Evolutionary conservation across 2,329 filamentous ascomycete species (phyloP).

Genomic region (Didymella keratinophila): DNA sequence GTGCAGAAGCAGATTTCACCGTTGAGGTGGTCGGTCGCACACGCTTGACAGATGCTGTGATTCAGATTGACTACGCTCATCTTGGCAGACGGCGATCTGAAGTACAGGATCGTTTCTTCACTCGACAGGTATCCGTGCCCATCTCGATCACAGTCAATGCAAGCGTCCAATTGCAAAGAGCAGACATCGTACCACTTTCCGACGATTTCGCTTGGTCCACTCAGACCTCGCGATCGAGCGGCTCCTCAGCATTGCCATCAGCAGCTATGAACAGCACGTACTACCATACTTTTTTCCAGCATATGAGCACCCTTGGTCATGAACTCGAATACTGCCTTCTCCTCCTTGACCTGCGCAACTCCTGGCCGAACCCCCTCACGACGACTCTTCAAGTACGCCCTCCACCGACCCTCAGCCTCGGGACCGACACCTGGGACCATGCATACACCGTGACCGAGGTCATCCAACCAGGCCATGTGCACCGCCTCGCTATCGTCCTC

Average conservation of each 20-base stretch:
- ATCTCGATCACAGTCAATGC: conserved; percentile 91
- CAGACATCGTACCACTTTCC: conserved; percentile 79
- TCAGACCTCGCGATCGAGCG: conserved; percentile 12
- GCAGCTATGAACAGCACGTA: conserved; percentile 45
- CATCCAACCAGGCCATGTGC: conserved; percentile 68
- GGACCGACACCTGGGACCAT: conserved; percentile 27
- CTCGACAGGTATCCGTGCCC: conserved; percentile 80
- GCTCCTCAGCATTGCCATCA: neutral
- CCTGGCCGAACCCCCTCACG: conserved; percentile 82
- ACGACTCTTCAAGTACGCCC: conserved; percentile 65
- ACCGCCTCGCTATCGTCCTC: conserved; percentile 77
- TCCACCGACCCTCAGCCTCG: conserved; percentile 3
- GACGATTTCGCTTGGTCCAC: conserved; percentile 72
- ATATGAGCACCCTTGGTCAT: conserved; percentile 53
- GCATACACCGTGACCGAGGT: conserved; percentile 50
- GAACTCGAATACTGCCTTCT: conserved; percentile 76
- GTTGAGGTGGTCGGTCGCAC: conserved; percentile 88
- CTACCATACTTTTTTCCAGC: conserved; percentile 57
- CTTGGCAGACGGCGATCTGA: conserved; percentile 75
- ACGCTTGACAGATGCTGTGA: conserved; percentile 77
- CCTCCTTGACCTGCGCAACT: conserved; percentile 84
- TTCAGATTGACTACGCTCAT: conserved; percentile 87
- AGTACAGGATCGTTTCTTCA: conserved; percentile 78
- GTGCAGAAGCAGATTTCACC: conserved; percentile 73
- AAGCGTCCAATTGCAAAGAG: conserved; percentile 80